Percentiles rank a stretch among this genome's conserved stretches.
These are phyloP conservation scores for Noccaea caerulescens DNA, from an alignment of 345 rosid species.

Conservation along the genomic window DNA sequence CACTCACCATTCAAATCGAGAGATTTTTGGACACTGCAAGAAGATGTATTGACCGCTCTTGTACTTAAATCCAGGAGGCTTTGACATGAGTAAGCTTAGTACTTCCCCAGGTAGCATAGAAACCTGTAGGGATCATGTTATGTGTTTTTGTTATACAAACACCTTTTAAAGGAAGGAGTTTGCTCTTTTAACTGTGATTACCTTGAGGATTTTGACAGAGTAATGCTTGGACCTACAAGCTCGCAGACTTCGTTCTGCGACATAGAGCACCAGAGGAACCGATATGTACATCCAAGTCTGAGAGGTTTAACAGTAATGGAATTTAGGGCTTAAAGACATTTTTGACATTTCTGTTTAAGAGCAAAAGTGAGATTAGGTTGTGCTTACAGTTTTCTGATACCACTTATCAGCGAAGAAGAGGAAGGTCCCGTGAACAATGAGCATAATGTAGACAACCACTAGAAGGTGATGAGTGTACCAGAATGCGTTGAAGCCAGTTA, in stretches of 20 bases:
- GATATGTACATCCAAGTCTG: constrained; percentile 98
- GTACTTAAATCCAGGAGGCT: constrained; percentile 90
- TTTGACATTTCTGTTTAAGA: not conserved
- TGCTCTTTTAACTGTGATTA: constrained; percentile 37
- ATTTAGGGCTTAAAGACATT: not conserved
- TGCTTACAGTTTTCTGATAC: constrained; percentile 78
- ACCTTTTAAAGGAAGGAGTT: constrained; percentile 2
- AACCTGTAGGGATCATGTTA: constrained; percentile 55
- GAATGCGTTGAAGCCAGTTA: constrained; percentile 94
- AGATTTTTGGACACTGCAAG: constrained; percentile 80
- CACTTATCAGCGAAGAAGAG: constrained; percentile 65
- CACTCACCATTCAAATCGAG: constrained; percentile 84
- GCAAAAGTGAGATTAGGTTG: constrained; percentile 21
- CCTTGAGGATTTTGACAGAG: constrained; percentile 77
- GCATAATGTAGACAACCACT: constrained; percentile 74
- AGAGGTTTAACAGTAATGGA: constrained; percentile 20
- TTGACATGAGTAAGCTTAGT: constrained; percentile 79
- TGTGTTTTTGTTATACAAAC: constrained; percentile 12
- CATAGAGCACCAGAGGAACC: constrained; percentile 76
- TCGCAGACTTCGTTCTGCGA: constrained; percentile 73
- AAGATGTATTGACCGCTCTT: constrained; percentile 96
- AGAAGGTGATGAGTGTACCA: constrained; percentile 98
- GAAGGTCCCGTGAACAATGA: constrained; percentile 79
- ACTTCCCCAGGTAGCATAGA: constrained; percentile 88
- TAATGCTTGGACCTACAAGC: constrained; percentile 76